Evolutionary conservation across 2,329 filamentous ascomycete genomes (phyloP).

Genomic region (Thielaviopsis euricoi): DNA sequence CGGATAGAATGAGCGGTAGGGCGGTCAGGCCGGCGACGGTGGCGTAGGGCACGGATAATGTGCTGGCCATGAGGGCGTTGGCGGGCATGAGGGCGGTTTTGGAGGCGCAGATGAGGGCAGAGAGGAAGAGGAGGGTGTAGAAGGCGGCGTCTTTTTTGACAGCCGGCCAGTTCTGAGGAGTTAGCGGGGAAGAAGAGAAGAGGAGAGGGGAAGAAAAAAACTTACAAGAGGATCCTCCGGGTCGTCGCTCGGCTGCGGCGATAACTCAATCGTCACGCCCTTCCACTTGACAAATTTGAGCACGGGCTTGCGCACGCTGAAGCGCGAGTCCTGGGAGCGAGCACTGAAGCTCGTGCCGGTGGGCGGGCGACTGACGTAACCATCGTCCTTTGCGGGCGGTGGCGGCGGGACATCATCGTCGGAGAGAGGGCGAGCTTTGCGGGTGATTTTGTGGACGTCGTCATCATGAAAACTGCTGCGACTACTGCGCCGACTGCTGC

Average conservation of each 20-base stretch:
- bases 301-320: background rate
- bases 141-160: conserved; percentile 36
- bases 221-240: conserved; percentile 30
- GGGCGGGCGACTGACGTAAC: conserved; percentile 1
- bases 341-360: background rate
- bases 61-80: conserved; percentile 26
- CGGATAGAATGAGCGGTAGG: conserved; percentile 33
- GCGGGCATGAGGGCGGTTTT: conserved; percentile 36
- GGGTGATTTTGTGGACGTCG: no score
- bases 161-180: conserved; percentile 30
- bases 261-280: conserved; percentile 26
- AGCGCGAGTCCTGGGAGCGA: background rate
- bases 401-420: conserved; percentile 8
- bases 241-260: conserved; percentile 39
- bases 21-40: conserved; percentile 33
- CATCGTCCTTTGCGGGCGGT: conserved; percentile 8
- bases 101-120: conserved; percentile 30
- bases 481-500: no score
- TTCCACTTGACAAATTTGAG: conserved; percentile 14
- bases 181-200: no score
- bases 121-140: conserved; percentile 28
- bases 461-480: no score
- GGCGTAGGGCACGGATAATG: conserved; percentile 29
- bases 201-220: no score
- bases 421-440: no score